These are phyloP conservation scores for Fraxinus angustifolia DNA, from an alignment of 305 asterid species.

Conservation along the genomic window DNA sequence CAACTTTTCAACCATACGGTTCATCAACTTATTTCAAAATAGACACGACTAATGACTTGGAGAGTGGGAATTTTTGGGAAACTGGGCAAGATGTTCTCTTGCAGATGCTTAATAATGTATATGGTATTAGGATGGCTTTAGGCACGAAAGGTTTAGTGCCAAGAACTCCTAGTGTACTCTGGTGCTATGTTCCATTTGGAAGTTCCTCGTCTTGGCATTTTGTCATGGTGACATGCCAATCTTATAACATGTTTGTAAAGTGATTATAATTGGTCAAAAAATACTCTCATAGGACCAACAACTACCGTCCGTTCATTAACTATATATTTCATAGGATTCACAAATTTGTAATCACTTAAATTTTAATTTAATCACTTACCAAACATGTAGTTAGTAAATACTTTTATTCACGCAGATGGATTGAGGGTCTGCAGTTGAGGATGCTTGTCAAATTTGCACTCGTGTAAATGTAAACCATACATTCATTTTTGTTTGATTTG, in stretches of 20 bases:
- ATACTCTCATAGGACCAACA: not conserved
- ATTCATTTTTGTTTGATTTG: not conserved
- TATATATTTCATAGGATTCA: too few species aligned
- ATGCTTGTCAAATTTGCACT: not conserved
- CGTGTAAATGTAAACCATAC: not conserved
- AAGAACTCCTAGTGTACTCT: not conserved
- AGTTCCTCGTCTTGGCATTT: not conserved
- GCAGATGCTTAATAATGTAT: not conserved
- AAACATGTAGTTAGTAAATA: not conserved
- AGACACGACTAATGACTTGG: not conserved
- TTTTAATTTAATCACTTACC: too few species aligned
- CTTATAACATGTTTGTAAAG: not conserved
- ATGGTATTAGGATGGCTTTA: not conserved
- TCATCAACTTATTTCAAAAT: too few species aligned
- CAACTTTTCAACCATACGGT: too few species aligned
- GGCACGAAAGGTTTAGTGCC: not conserved
- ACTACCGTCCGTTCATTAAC: not conserved
- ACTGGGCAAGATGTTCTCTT: not conserved
- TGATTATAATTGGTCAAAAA: not conserved
- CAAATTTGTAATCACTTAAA: not conserved
- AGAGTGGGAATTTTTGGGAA: not conserved
- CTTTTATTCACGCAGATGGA: not conserved
- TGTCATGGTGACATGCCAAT: not conserved
- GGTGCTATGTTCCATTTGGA: not conserved
- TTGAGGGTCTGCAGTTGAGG: not conserved